A percentile compares a stretch with the other conserved stretches of the same genome.
phyloP scores from a whole-genome alignment of 2,329 filamentous ascomycete genomes.

The Cyclaneusma minus region DNA sequence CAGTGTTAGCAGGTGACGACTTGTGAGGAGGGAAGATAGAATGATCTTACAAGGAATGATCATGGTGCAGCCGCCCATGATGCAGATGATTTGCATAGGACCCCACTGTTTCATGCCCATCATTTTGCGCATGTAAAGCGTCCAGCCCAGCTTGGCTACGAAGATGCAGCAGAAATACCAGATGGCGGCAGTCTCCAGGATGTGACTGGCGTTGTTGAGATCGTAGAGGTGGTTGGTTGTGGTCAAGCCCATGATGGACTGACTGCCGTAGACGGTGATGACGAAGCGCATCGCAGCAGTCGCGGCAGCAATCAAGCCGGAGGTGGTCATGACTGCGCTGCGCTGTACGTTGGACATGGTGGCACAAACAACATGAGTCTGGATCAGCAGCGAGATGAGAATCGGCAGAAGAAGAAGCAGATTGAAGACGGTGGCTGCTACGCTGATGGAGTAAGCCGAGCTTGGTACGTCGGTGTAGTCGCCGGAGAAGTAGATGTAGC shows the following conservation, averaged over 20 bases:
- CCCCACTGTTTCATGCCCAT: constrained; percentile 45
- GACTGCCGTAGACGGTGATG: constrained; percentile 31
- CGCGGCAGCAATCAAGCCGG: constrained; percentile 30
- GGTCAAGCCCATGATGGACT: constrained; percentile 18
- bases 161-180: constrained; percentile 49
- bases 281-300: constrained; percentile 37
- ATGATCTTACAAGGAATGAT: constrained; percentile 39
- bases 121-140: constrained; percentile 35
- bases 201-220: constrained; percentile 28
- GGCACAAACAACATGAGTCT: constrained; percentile 44
- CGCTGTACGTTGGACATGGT: constrained; percentile 28
- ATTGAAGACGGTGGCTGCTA: constrained; percentile 31
- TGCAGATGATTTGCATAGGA: constrained; percentile 50
- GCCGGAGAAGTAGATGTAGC: constrained; percentile 30
- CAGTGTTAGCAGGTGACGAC: constrained; percentile 4
- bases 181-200: constrained; percentile 37
- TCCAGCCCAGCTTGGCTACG: constrained; percentile 40
- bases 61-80: constrained; percentile 54
- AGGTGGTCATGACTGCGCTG: constrained; percentile 27
- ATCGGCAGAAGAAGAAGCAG: constrained; percentile 37
- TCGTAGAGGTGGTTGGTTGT: constrained; percentile 17
- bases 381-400: constrained; percentile 43
- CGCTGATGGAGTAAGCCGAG: constrained; percentile 27
- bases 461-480: constrained; percentile 28
- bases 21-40: constrained; percentile 4